Evolutionary conservation across 495 filamentous ascomycete genomes (phyloP).

Genomic region (Penicillium manginii): DNA sequence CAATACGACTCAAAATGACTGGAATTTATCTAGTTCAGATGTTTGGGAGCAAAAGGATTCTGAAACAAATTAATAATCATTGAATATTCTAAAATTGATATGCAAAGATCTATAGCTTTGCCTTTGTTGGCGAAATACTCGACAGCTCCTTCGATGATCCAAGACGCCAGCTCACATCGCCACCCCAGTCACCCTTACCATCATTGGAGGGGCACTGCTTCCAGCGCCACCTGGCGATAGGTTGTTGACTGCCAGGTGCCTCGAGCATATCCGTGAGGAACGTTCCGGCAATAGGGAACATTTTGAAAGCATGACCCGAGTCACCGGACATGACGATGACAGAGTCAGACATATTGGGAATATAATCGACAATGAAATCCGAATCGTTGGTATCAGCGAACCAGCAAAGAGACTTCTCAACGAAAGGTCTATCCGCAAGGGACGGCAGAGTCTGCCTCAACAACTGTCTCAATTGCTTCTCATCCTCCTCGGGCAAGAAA

Average conservation of each 20-base stretch:
- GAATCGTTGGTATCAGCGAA: constrained; percentile 59
- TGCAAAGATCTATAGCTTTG: constrained; percentile 30
- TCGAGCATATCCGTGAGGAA: constrained; percentile 49
- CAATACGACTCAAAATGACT: no score
- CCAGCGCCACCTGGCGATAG: constrained; percentile 48
- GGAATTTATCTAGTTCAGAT: no score
- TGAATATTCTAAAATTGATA: constrained; percentile 1
- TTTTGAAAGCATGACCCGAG: constrained; percentile 60
- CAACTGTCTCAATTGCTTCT: constrained; percentile 47
- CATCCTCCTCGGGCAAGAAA: constrained; percentile 54
- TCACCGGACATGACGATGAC: constrained; percentile 54
- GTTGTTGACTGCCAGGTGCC: constrained; percentile 29
- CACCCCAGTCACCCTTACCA: constrained; percentile 37
- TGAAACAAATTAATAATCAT: background rate
- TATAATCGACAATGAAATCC: constrained; percentile 59
- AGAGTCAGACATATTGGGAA: constrained; percentile 46
- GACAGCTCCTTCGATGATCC: constrained; percentile 40
- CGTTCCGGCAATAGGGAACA: constrained; percentile 56
- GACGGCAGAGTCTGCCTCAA: constrained; percentile 53
- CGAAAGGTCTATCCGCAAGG: constrained; percentile 53
- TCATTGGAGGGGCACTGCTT: constrained; percentile 30
- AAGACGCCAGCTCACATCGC: constrained; percentile 45
- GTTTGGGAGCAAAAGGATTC: background rate
- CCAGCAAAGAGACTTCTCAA: constrained; percentile 57
- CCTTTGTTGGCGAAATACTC: constrained; percentile 26